These are phyloP conservation scores for Triticum turgidum DNA, from an alignment of 176 grass and related monocot species.

Conservation along the genomic window DNA sequence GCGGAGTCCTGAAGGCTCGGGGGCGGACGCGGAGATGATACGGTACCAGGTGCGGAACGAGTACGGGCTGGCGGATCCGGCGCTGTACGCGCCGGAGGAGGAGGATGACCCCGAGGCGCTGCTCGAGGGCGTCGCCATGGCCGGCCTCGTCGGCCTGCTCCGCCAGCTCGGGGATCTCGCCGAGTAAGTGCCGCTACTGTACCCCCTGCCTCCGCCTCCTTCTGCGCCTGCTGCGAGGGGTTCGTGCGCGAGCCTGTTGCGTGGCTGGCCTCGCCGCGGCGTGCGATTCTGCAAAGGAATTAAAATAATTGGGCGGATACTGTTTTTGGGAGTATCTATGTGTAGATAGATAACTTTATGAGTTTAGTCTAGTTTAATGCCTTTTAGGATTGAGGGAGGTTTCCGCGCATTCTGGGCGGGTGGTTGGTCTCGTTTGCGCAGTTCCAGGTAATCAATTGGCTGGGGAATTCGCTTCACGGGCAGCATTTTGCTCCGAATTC, in stretches of 20 bases:
- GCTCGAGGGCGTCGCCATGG: constrained; percentile 97
- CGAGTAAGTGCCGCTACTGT: constrained; percentile 49
- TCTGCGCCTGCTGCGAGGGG: no score
- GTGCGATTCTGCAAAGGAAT: background rate
- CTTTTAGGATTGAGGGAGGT: background rate
- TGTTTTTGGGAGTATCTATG: background rate
- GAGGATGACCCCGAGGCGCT: constrained; percentile 89
- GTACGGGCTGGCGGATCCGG: constrained; percentile 78
- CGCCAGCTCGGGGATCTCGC: constrained; percentile 97
- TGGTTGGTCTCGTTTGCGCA: background rate
- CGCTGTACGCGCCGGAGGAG: constrained; percentile 56
- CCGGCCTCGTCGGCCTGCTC: constrained; percentile 81
- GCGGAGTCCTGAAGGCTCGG: constrained; percentile 17
- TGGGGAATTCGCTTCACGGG: background rate
- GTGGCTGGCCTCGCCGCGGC: background rate
- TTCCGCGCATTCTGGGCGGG: background rate
- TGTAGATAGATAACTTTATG: background rate
- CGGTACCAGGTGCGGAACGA: constrained; percentile 91
- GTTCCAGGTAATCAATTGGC: background rate
- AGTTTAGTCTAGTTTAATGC: background rate
- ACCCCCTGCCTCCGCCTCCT: no score
- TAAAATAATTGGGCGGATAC: background rate
- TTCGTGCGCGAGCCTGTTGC: no score
- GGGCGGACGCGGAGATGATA: constrained; percentile 56
- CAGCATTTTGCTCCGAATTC: background rate